Evolutionary conservation across 2,329 filamentous ascomycete genomes (phyloP), one percentile per base, ranked within the genome.

Genomic region (Aspergillus vadensis): DNA sequence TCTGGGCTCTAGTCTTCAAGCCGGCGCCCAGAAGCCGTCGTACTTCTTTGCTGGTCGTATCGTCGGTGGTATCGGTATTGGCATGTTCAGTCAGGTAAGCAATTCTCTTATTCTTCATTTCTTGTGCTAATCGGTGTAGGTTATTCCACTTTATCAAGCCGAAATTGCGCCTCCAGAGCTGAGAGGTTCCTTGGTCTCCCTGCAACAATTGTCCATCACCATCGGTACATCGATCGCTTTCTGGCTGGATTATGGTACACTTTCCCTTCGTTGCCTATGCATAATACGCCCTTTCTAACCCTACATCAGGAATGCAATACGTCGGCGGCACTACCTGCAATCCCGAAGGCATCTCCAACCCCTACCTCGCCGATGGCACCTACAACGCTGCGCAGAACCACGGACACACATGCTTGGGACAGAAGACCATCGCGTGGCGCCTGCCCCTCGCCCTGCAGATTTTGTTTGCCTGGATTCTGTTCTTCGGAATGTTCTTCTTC

Each of bases 401-500:
- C 43, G 60, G 60, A 1, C 53, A 55, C 48, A 62, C 57, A 1
- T 57, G 60, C 21, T 5, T 57, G 12, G 57, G 57, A 2, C 87
- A 92, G 74, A 84, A 91, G 54, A 83, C 91, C 8, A 78, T 79
- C 68, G 71, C 80, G 1, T 83, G 79, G 77, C 71, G 79, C 30
- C 68, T 83, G 5, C 81, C 80, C 1, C 77, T 83, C 60, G 69
- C 78, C 10, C 69, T 83, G 4, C 81, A 83, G 64, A 80, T 92
- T 3, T 80, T 82, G 0, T 90, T 90, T 0, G 89, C 88, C 0
- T 67, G 87, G 2, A 67, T 91, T 4, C 83, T 94, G 1, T 85
- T 88, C 27, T 67, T 83, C 10, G 90, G 90, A 43, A 92, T 92
- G 83, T 91, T 90, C 10, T 91, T 90, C 76, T 91, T 92, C 88